Base-by-base conservation (phyloP, 2,329 filamentous ascomycete species). In the Aureobasidium sp. region DNA sequence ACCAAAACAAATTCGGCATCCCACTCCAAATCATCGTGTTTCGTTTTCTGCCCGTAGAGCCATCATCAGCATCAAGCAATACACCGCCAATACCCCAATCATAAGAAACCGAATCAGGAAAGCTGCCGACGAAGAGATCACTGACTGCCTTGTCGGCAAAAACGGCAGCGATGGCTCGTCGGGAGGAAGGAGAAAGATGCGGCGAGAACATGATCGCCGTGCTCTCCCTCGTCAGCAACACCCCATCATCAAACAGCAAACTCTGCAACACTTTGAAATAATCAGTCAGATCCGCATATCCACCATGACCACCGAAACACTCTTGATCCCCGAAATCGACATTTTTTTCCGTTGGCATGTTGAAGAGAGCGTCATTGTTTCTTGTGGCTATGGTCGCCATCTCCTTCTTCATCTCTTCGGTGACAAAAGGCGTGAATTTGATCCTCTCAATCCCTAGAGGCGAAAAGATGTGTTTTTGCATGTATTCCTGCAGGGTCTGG, bases 191-290 rank as follows among this genome's bases (percentile, higher is more conserved):
- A 3, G 57, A 64, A 0, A 81, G 69, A 39, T 77, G 77, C 0
- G 76, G 68, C 50, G 64, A 59, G 58, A 79, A 79, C 64, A 81
- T 70, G 38, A 66, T 58, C 1, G 71, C 66, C 0, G 74, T 68
- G 0, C 70, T 76, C 3, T 62, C 62, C 0, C 66, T 64, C 17
- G 63, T 68, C 6, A 81, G 67, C 0, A 81, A 57, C 37, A 69
- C 73, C 3, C 71, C 73, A 49, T 80, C 77, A 40, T 79, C 71
- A 1, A 64, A 62, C 0, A 79, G 65, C 1, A 81, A 60, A 2
- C 74, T 76, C 2, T 64, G 65, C 3, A 77, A 59, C 4, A 80
- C 61, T 30, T 70, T 70, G 48, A 74, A 56, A 54, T 74, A 80
- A 19, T 75, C 70, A 0, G 56, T 30, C 5, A 72, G 64, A 2